Conservation (phyloP, 139 green algal species). For the Choricystis sp. region DNA sequence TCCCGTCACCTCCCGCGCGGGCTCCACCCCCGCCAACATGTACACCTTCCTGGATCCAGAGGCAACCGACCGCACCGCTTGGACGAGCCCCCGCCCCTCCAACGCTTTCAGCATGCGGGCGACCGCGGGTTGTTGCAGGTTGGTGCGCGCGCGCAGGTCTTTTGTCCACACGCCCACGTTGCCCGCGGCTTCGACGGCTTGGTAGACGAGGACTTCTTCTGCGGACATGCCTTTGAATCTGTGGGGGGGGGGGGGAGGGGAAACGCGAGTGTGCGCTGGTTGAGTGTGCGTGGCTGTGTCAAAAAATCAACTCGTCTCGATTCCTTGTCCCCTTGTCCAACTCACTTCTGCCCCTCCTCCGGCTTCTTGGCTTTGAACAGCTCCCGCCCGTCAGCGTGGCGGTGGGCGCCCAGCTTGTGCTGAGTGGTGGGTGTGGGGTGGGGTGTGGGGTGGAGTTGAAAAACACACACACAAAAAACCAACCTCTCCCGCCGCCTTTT, state of each 20-base stretch:
- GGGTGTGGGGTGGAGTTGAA: no score
- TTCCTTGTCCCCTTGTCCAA: no score
- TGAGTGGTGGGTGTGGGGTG: background rate
- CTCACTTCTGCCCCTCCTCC: background rate
- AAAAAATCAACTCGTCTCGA: no score
- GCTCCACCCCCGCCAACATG: slow-evolving; percentile 84
- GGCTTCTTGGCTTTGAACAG: background rate
- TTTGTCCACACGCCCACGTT: slow-evolving; percentile 82
- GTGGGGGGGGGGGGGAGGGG: background rate
- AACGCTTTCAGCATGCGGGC: slow-evolving; percentile 84
- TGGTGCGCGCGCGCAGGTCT: slow-evolving; percentile 72
- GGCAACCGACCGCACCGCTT: slow-evolving; percentile 34
- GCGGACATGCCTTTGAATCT: slow-evolving; percentile 58
- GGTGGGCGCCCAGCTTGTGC: background rate
- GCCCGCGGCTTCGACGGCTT: slow-evolving; percentile 54
- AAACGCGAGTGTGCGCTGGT: no score
- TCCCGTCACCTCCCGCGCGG: slow-evolving; percentile 78
- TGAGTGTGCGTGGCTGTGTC: no score
- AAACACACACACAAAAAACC: no score
- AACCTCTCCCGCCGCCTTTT: no score
- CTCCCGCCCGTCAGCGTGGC: background rate
- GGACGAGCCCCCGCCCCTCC: slow-evolving; percentile 68
- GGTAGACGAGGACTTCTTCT: slow-evolving; percentile 80
- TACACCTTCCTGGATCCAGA: slow-evolving; percentile 45
- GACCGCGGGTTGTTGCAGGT: slow-evolving; percentile 71